These are phyloP conservation scores for Vitis riparia DNA, from an alignment of 164 flowering plant species.

Conservation along the genomic window DNA sequence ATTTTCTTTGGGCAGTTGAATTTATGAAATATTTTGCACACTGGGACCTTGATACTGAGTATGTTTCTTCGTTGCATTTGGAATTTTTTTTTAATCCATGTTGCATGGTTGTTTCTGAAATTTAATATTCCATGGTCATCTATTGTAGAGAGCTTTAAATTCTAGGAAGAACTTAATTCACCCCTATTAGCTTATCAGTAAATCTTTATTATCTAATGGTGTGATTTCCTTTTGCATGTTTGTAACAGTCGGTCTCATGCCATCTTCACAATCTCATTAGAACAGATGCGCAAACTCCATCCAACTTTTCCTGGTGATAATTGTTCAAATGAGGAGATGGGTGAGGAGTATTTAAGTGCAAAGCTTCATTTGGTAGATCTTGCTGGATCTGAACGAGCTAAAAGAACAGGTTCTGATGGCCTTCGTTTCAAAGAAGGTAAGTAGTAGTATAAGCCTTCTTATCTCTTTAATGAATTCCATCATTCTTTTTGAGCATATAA, in stretches of 20 bases:
- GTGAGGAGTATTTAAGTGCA: constrained; percentile 77
- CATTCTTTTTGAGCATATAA: background rate
- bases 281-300: constrained; percentile 61
- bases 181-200: background rate
- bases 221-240: constrained; percentile 14
- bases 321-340: constrained; percentile 43
- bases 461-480: background rate
- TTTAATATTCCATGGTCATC: background rate
- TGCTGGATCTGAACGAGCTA: constrained; percentile 92
- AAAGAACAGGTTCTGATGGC: constrained; percentile 91
- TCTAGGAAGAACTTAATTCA: background rate
- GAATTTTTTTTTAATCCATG: background rate
- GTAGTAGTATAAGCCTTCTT: constrained; percentile 1
- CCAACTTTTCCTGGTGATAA: constrained; percentile 30
- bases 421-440: constrained; percentile 85
- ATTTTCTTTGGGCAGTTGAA: background rate
- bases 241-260: constrained; percentile 82
- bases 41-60: background rate
- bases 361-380: constrained; percentile 93
- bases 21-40: background rate
- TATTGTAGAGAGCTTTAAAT: background rate
- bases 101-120: background rate
- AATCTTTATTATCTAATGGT: constrained; percentile 8
- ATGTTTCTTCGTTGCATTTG: no score
- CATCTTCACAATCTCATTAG: constrained; percentile 86